Base-by-base conservation (phyloP, 345 rosid genomes). In the Aegle marmelos region DNA sequence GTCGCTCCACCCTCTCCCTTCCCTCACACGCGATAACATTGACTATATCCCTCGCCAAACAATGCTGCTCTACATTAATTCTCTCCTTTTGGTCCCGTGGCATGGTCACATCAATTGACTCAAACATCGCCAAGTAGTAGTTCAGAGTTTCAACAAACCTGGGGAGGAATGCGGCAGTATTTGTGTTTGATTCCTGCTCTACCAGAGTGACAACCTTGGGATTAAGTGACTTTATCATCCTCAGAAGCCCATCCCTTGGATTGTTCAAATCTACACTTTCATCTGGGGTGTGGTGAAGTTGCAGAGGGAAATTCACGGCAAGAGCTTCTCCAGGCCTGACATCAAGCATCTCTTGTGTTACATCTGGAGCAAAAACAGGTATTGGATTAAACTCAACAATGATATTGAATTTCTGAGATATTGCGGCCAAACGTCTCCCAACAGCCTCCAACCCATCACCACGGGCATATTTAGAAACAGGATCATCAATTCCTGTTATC, bases 131-230 rank as follows among this genome's bases (percentile, higher is more conserved):
- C 77, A 80, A 7, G 81, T 92, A 92, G 82, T 82, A 90, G 66
- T 92, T 89, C 9, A 90, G 83, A 36, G 92, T 79, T 81, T 92
- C 97, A 7, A 61, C 21, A 31, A 92, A 92, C 84, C 94, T 77
- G 0, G 89, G 84, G 76, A 92, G 75, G 82, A 92, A 92, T 10
- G 92, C 89, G 45, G 94, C 80, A 13, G 94, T 92, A 87, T 92
- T 92, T 21, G 97, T 88, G 84, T 90, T 92, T 21, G 94, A 90
- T 83, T 92, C 97, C 67, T 92, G 97, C 83, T 90, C 97, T 28
- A 90, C 90, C 80, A 92, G 59, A 27, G 97, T 90, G 30, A 76
- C 79, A 54, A 90, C 91, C 75, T 89, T 90, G 16, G 97, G 94
- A 48, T 87, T 84, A 13, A 92, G 88, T 36, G 92, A 88, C 80